These are phyloP conservation scores for Naumovozyma castellii DNA, from an alignment of 805 yeast species.

Conservation along the genomic window DNA sequence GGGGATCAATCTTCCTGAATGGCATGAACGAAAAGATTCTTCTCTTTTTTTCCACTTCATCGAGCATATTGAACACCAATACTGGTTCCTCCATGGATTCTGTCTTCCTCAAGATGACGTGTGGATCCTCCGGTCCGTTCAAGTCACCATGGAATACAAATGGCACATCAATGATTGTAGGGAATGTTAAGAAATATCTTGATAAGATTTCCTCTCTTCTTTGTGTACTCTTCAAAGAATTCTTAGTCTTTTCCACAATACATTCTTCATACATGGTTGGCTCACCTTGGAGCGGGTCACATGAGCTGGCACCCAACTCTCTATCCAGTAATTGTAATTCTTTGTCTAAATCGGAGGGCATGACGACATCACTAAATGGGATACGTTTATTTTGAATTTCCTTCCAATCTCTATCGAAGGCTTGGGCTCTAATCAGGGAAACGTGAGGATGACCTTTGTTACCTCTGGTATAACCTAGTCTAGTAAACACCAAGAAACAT, in stretches of 20 bases:
- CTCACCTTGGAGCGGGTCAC: neutral
- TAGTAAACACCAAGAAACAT: too few relatives aligned
- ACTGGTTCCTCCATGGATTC: constrained; percentile 5
- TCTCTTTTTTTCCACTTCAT: constrained; percentile 2
- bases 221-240: constrained; percentile 9
- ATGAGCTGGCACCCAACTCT: constrained; percentile 1
- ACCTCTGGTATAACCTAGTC: neutral
- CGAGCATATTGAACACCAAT: constrained; percentile 8
- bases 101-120: neutral
- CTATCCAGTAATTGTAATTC: constrained; percentile 1
- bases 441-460: neutral
- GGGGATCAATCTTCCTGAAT: constrained; percentile 5
- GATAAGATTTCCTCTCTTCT: constrained; percentile 4
- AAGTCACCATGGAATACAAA: neutral
- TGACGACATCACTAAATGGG: constrained; percentile 3
- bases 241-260: constrained; percentile 12
- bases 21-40: constrained; percentile 8
- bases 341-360: constrained; percentile 2
- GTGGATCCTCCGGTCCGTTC: constrained; percentile 3
- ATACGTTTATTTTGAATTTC: constrained; percentile 6
- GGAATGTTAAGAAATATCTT: constrained; percentile 9
- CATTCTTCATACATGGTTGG: constrained; percentile 10
- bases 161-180: constrained; percentile 5
- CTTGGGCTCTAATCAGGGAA: constrained; percentile 4
- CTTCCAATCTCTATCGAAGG: constrained; percentile 10